Base-by-base conservation (phyloP, 495 filamentous ascomycete genomes). In the Daldinia concentrica region DNA sequence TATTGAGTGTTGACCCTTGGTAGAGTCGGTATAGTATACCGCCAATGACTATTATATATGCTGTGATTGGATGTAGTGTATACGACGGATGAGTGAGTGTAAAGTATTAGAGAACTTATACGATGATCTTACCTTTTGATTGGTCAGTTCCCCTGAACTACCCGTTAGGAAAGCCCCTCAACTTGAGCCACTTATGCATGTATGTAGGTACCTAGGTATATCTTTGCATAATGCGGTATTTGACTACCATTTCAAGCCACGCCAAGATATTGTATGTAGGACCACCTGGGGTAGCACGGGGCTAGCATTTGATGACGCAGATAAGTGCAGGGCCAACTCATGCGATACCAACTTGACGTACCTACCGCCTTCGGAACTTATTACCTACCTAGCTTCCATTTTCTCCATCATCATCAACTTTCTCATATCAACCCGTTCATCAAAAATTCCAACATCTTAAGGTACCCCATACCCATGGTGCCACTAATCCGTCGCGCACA, bases 231-330 rank as follows among this genome's bases (percentile, higher is more conserved):
- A 54, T 14, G 1, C 27, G 50, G 48, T 55, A 58, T 43, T 63
- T 55, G 56, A 36, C 48, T 36, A 19, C 37, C 27, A 32, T 39
- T 43, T 68, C 45, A 39, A 64, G 63, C 11, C 51, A 56, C 36
- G 69, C 69, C 62, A 73, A 75, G 69, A 62, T 41, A 29, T n/a
- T 37, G 36, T 36, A 67, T 24, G 65, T 61, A 64, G 61, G 68
- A 43, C 69, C 29, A 12, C 55, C 6, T 36, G 26, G 26, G 43
- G 55, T 63, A 30, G 30, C 43, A 64, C 59, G 58, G 68, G 52
- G 41, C 50, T 24, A 45, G 52, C 11, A 65, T 68, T 69, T 76
- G 74, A 76, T 76, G 74, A 76, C 74, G 74, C 74, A 76, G 66
- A 51, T 62, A 72, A 65, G 72, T 68, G 66, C 71, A 71, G 63